Percentiles rank a stretch among this genome's conserved stretches.
These are phyloP conservation scores for Sedum album DNA, from an alignment of 164 flowering plant species.

Conservation along the genomic window DNA sequence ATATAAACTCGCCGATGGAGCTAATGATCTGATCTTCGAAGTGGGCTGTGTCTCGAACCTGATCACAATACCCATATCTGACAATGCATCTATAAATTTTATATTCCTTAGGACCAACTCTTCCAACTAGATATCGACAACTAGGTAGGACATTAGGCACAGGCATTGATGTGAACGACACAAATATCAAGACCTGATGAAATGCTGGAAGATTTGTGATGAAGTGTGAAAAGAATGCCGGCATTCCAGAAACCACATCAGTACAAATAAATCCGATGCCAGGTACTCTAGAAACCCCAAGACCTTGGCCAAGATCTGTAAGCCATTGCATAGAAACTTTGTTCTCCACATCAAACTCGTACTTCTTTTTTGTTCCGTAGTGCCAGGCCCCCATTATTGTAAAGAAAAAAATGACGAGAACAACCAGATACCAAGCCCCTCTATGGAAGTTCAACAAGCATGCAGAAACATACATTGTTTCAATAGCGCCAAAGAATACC, in stretches of 20 bases:
- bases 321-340: slow-evolving; percentile 61
- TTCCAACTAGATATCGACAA: slow-evolving; percentile 42
- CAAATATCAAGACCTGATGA: slow-evolving; percentile 60
- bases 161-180: slow-evolving; percentile 46
- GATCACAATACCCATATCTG: slow-evolving; percentile 54
- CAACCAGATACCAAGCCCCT: slow-evolving; percentile 27
- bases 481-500: slow-evolving; percentile 16
- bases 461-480: slow-evolving; percentile 20
- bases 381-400: slow-evolving; percentile 22
- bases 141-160: slow-evolving; percentile 36
- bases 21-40: slow-evolving; percentile 54
- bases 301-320: slow-evolving; percentile 36
- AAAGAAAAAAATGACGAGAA: slow-evolving; percentile 12
- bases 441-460: slow-evolving; percentile 21
- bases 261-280: slow-evolving; percentile 74
- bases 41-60: slow-evolving; percentile 30
- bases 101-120: slow-evolving; percentile 47
- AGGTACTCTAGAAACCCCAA: slow-evolving; percentile 56
- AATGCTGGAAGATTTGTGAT: slow-evolving; percentile 69
- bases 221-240: slow-evolving; percentile 69
- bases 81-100: slow-evolving; percentile 56
- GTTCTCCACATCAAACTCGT: slow-evolving; percentile 49
- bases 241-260: slow-evolving; percentile 52
- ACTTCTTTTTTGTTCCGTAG: slow-evolving; percentile 57
- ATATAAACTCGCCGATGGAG: slow-evolving; percentile 50